Conservation (phyloP, 1,139 yeast genomes). For the Yamadazyma spencermartinsiae region DNA sequence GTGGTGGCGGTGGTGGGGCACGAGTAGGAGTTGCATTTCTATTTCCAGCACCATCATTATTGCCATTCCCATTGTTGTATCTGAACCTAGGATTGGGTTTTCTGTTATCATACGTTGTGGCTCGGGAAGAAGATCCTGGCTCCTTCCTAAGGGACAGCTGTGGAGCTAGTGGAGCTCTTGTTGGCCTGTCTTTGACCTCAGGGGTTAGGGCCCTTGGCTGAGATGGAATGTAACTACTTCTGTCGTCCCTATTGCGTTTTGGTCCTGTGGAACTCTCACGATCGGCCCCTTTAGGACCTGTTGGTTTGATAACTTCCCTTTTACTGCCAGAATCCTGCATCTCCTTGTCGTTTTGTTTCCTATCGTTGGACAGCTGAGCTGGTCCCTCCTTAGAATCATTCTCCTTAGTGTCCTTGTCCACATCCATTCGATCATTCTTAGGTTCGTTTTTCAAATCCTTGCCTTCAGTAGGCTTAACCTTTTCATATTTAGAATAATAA, state of each 20-base stretch:
- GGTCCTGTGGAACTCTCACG: not conserved
- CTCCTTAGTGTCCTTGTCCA: slow-evolving; percentile 2
- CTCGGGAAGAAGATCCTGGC: not conserved
- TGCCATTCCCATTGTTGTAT: not conserved
- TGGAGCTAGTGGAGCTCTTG: slow-evolving; percentile 13
- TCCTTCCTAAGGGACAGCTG: slow-evolving; percentile 9
- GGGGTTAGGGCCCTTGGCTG: slow-evolving; percentile 3
- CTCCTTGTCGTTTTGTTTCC: slow-evolving; percentile 3
- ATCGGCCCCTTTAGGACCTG: not conserved
- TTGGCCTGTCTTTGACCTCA: slow-evolving; percentile 1
- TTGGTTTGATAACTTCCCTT: not conserved
- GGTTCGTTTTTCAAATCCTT: slow-evolving; percentile 5
- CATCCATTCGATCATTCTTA: slow-evolving; percentile 7
- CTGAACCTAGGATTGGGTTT: not conserved
- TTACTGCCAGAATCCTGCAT: not conserved
- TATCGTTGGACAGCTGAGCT: too few species aligned
- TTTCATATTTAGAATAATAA: slow-evolving; percentile 30
- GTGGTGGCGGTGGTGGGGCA: slow-evolving; percentile 17
- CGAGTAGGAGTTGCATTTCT: slow-evolving; percentile 1
- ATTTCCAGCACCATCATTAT: not conserved
- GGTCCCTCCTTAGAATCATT: not conserved
- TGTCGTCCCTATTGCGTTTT: slow-evolving; percentile 1
- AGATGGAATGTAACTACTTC: slow-evolving; percentile 3
- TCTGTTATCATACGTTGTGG: slow-evolving; percentile 4
- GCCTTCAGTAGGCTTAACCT: slow-evolving; percentile 1